Evolutionary conservation across 2,329 filamentous ascomycete species (phyloP).

Genomic region (Aspergillus fijiensis): DNA sequence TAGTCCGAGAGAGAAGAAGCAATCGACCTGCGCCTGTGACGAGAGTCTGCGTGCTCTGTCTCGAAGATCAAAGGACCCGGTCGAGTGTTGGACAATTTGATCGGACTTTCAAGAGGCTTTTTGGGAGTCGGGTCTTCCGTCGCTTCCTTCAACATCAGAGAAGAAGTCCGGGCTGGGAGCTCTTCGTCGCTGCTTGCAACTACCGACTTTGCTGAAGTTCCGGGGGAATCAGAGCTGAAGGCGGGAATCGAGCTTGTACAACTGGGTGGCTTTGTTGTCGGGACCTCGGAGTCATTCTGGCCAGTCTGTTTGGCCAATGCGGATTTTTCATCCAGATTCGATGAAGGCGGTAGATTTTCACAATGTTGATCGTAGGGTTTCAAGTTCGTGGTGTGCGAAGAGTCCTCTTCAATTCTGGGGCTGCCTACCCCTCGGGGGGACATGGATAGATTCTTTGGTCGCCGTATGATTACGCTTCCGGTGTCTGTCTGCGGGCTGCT

Average conservation of each 20-base stretch:
- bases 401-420: neutral
- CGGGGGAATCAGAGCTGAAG: neutral
- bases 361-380: neutral
- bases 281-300: neutral
- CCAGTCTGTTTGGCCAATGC: neutral
- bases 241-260: neutral
- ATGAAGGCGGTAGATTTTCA: neutral
- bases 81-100: slow-evolving; percentile 31
- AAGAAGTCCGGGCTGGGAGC: neutral
- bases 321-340: neutral
- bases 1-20: slow-evolving; percentile 36
- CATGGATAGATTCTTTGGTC: neutral
- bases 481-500: slow-evolving; percentile 6
- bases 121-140: slow-evolving; percentile 16
- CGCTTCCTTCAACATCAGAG: slow-evolving; percentile 1
- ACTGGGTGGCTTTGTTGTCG: neutral
- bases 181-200: neutral
- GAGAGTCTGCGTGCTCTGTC: slow-evolving; percentile 19
- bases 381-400: neutral
- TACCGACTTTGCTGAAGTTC: neutral
- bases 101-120: slow-evolving; percentile 35
- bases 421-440: neutral
- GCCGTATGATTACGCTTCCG: slow-evolving; percentile 8
- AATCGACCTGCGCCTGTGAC: slow-evolving; percentile 28
- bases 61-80: slow-evolving; percentile 23